Percentiles rank a stretch among this genome's conserved stretches.
phyloP scores from a whole-genome alignment of 176 grass and related monocot genomes.

The Raddia guianensis region DNA sequence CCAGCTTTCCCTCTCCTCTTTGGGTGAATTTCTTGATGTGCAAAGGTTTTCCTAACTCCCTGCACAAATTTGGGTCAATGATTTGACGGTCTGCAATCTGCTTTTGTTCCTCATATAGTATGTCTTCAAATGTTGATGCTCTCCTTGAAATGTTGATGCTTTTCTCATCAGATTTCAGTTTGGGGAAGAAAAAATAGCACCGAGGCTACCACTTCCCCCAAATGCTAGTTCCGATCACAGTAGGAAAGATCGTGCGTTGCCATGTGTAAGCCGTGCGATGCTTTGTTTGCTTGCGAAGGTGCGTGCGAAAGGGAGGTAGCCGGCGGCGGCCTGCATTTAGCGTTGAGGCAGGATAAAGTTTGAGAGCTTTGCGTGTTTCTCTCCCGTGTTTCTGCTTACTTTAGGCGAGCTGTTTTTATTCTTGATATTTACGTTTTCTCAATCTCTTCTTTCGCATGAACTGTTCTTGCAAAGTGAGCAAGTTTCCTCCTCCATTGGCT shows the following conservation, averaged over 20 bases:
- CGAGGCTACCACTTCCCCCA: not conserved
- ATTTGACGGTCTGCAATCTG: not conserved
- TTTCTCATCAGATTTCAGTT: not conserved
- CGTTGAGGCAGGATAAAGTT: slow-evolving; percentile 42
- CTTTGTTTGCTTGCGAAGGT: slow-evolving; percentile 40
- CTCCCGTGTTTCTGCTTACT: slow-evolving; percentile 40
- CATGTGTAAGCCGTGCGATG: slow-evolving; percentile 42
- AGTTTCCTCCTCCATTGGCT: slow-evolving; percentile 23
- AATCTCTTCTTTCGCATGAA: not conserved
- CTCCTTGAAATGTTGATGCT: slow-evolving; percentile 22
- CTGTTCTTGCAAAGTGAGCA: slow-evolving; percentile 14
- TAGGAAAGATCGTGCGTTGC: not conserved
- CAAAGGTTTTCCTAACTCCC: not conserved
- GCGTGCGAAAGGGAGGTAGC: slow-evolving; percentile 35
- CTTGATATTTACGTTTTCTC: not conserved
- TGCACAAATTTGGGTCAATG: not conserved
- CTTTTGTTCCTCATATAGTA: not conserved
- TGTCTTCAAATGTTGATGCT: slow-evolving; percentile 21
- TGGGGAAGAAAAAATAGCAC: not conserved
- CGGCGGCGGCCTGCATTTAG: slow-evolving; percentile 30
- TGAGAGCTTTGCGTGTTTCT: slow-evolving; percentile 47
- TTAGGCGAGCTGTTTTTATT: slow-evolving; percentile 27
- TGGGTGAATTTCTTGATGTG: not conserved
- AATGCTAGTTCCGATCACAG: not conserved
- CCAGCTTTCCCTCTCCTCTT: not conserved